Percentiles rank a stretch among this genome's conserved stretches.
These are phyloP conservation scores for Aspergillus fructus DNA, from an alignment of 2,329 filamentous ascomycete genomes.

Conservation along the genomic window DNA sequence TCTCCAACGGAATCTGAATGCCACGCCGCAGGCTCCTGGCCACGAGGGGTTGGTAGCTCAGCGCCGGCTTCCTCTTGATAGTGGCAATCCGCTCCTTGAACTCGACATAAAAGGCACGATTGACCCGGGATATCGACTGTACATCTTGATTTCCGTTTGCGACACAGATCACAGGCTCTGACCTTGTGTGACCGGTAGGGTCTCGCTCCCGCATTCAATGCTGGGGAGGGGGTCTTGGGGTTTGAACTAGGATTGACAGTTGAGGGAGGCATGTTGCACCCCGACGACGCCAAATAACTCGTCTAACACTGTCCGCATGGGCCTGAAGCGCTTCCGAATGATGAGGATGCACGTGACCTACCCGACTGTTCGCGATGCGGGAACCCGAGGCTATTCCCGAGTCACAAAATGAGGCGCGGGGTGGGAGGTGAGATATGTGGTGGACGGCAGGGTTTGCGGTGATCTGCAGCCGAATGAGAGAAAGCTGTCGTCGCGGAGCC, in stretches of 20 bases:
- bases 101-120: slow-evolving; percentile 58
- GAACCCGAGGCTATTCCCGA: not conserved
- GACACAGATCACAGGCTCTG: slow-evolving; percentile 60
- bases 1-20: slow-evolving; percentile 25
- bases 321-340: not conserved
- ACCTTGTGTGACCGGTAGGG: slow-evolving; percentile 63
- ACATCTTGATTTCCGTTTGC: slow-evolving; percentile 62
- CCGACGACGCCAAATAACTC: slow-evolving; percentile 5
- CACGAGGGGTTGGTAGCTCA: slow-evolving; percentile 26
- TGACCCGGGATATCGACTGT: slow-evolving; percentile 55
- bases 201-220: slow-evolving; percentile 46
- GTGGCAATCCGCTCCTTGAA: slow-evolving; percentile 58
- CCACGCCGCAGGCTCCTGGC: slow-evolving; percentile 29
- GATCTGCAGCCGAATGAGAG: slow-evolving; percentile 4
- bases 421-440: not conserved
- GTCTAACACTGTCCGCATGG: slow-evolving; percentile 4
- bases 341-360: slow-evolving; percentile 2
- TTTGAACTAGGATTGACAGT: slow-evolving; percentile 29
- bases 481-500: not conserved
- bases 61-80: slow-evolving; percentile 47
- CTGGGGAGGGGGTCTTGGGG: slow-evolving; percentile 34
- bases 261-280: slow-evolving; percentile 33
- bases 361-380: not conserved
- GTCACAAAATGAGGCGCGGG: not conserved
- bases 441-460: not conserved